phyloP scores from a whole-genome alignment of 768 basidiomycete genomes.

The Boletus insuetus region DNA sequence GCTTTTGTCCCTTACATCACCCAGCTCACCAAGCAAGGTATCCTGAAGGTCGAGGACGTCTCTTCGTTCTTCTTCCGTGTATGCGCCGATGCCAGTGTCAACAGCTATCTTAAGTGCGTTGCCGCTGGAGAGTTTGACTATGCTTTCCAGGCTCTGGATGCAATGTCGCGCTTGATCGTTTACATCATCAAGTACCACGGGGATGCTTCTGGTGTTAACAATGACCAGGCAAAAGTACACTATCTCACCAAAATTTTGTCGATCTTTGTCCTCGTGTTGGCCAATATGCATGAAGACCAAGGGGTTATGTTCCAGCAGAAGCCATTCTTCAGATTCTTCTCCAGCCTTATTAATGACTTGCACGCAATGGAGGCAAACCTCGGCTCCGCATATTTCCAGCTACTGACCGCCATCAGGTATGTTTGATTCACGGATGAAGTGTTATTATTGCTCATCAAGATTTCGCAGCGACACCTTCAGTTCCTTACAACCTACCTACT shows the following conservation, averaged over 20 bases:
- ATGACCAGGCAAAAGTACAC: slow-evolving; percentile 93
- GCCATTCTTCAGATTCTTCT: slow-evolving; percentile 98
- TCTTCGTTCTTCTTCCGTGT: slow-evolving; percentile 99
- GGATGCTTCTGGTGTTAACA: slow-evolving; percentile 88
- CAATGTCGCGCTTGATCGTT: slow-evolving; percentile 90
- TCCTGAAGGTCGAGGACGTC: slow-evolving; percentile 91
- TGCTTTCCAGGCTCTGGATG: slow-evolving; percentile 92
- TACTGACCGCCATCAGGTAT: slow-evolving; percentile 86
- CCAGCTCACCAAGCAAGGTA: slow-evolving; percentile 95
- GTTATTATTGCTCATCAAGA: neutral
- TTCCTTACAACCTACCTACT: slow-evolving; percentile 92
- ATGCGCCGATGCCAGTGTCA: slow-evolving; percentile 92
- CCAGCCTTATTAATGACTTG: slow-evolving; percentile 90
- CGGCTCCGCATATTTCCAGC: slow-evolving; percentile 85
- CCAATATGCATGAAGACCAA: slow-evolving; percentile 93
- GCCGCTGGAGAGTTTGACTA: slow-evolving; percentile 69
- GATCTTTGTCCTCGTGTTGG: slow-evolving; percentile 93
- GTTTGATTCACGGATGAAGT: neutral
- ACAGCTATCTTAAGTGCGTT: slow-evolving; percentile 76
- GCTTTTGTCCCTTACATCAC: slow-evolving; percentile 96
- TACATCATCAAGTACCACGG: slow-evolving; percentile 99
- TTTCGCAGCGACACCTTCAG: slow-evolving; percentile 83
- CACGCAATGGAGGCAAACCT: slow-evolving; percentile 82
- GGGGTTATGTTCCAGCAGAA: slow-evolving; percentile 91
- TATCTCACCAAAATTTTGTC: slow-evolving; percentile 97